Percentiles rank a stretch among this genome's conserved stretches.
phyloP scores from a whole-genome alignment of 305 asterid genomes.

The Lippia alba region DNA sequence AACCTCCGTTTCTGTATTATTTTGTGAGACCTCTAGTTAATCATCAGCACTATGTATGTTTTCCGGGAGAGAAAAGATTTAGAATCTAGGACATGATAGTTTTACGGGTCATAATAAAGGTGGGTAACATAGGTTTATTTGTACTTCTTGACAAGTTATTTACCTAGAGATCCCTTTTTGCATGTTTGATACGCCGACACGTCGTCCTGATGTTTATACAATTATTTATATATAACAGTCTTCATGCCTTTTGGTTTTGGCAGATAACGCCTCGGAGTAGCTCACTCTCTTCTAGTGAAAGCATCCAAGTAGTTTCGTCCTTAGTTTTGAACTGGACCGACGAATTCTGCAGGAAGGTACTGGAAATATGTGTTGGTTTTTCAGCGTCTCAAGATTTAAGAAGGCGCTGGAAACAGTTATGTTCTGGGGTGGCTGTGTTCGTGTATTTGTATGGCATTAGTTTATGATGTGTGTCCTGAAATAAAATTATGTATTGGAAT shows the following conservation, averaged over 20 bases:
- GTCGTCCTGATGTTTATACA: not conserved
- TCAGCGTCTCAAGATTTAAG: constrained; percentile 7
- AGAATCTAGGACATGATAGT: too few species aligned
- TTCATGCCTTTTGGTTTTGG: constrained; percentile 9
- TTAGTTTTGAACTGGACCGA: constrained; percentile 13
- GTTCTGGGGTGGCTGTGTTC: not conserved
- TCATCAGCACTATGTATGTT: too few species aligned
- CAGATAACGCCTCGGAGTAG: constrained; percentile 35
- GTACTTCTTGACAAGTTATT: too few species aligned
- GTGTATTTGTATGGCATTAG: not conserved
- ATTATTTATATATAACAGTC: not conserved
- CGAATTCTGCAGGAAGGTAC: not conserved
- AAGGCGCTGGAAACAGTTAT: not conserved
- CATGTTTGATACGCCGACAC: too few species aligned
- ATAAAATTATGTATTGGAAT: not conserved
- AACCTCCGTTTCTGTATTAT: too few species aligned
- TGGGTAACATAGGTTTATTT: too few species aligned
- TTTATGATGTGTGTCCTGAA: not conserved
- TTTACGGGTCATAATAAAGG: too few species aligned
- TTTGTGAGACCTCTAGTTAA: too few species aligned
- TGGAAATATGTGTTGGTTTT: not conserved
- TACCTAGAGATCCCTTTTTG: too few species aligned
- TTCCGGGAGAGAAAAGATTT: too few species aligned
- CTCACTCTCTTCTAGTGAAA: constrained; percentile 37
- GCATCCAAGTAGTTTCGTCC: not conserved